Evolutionary conservation across 176 grass and related monocot species (phyloP).

Genomic region (Coix lacrymajobi): DNA sequence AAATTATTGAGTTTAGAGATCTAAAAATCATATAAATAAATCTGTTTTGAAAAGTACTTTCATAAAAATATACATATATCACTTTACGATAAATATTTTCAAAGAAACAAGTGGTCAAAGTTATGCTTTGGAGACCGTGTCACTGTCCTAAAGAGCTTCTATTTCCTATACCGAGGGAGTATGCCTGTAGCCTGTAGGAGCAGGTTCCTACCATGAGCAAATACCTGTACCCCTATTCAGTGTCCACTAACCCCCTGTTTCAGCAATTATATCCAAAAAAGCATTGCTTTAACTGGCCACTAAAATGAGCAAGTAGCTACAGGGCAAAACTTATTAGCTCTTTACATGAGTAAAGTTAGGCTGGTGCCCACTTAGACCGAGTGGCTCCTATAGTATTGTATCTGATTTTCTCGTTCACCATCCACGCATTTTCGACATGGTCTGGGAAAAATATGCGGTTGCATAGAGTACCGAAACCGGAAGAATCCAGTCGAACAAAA

Average conservation of each 20-base stretch:
- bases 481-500: neutral
- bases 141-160: too few relatives aligned
- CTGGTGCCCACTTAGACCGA: neutral
- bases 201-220: neutral
- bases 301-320: conserved; percentile 3
- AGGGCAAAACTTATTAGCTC: conserved; percentile 44
- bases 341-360: conserved; percentile 17
- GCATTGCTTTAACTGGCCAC: conserved; percentile 1
- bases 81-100: too few relatives aligned
- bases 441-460: neutral
- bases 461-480: neutral
- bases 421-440: conserved; percentile 27
- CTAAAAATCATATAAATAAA: too few relatives aligned
- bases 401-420: conserved; percentile 2
- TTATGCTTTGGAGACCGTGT: too few relatives aligned
- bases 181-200: too few relatives aligned
- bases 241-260: neutral
- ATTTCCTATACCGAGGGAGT: too few relatives aligned
- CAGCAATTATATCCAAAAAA: neutral
- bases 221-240: too few relatives aligned
- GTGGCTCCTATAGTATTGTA: neutral
- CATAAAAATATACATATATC: too few relatives aligned
- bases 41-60: too few relatives aligned
- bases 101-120: too few relatives aligned
- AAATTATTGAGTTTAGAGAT: too few relatives aligned